Percentiles rank a stretch among this genome's conserved stretches.
Conservation (phyloP, 2,329 filamentous ascomycete species). For the Zymoseptoria brevis region DNA sequence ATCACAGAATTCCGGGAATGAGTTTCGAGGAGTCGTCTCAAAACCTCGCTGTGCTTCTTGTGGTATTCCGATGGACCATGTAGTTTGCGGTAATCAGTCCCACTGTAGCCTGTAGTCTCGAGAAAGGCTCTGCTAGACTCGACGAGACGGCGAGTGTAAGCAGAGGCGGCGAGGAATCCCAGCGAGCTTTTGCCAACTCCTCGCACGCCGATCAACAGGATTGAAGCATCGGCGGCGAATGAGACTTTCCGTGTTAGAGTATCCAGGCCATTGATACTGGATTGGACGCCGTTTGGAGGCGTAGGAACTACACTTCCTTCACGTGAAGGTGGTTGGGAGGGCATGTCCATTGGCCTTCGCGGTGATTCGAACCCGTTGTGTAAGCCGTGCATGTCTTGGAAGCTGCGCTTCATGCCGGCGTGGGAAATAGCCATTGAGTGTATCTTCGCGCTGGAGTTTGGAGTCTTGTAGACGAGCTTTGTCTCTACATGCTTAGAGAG, state of each 20-base stretch:
- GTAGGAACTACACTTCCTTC: conserved; percentile 15
- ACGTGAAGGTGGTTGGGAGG: conserved; percentile 5
- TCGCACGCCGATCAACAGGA: conserved; percentile 64
- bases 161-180: conserved; percentile 65
- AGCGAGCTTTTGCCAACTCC: conserved; percentile 70
- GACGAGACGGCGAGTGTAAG: conserved; percentile 59
- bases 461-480: not conserved
- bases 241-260: conserved; percentile 14
- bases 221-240: conserved; percentile 57
- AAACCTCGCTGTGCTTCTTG: conserved; percentile 53
- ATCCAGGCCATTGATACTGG: conserved; percentile 1
- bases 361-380: not conserved
- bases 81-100: conserved; percentile 54
- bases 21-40: conserved; percentile 52
- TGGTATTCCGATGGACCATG: conserved; percentile 58
- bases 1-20: conserved; percentile 57
- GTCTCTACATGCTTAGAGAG: not conserved
- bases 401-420: conserved; percentile 25
- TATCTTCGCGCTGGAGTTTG: not conserved
- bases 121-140: conserved; percentile 63
- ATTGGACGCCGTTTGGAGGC: conserved; percentile 9
- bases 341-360: conserved; percentile 10
- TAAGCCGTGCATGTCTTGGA: conserved; percentile 20
- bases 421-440: conserved; percentile 20
- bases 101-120: conserved; percentile 54